phyloP scores from a whole-genome alignment of 805 yeast species.

The Metschnikowia santaceciliae region DNA sequence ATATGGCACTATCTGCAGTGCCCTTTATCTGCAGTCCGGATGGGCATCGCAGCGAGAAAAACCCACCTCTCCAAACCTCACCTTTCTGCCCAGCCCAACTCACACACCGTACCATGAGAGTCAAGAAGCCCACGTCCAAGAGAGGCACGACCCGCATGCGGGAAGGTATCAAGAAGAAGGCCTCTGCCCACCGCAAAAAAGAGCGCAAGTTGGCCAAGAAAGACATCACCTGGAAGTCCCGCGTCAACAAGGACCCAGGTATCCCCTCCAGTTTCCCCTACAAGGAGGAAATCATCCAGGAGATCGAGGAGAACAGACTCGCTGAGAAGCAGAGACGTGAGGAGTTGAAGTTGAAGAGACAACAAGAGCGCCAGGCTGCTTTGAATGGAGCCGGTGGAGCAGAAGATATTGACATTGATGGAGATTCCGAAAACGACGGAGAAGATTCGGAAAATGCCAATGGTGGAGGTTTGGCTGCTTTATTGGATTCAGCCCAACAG shows the following conservation, averaged over 20 bases:
- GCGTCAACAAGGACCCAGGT: constrained; percentile 82
- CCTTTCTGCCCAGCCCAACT: neutral
- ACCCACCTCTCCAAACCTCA: neutral
- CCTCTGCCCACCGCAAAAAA: constrained; percentile 86
- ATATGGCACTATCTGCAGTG: neutral
- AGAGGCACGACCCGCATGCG: constrained; percentile 89
- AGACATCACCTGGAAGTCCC: constrained; percentile 92
- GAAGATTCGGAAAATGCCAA: constrained; percentile 36
- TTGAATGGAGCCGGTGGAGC: constrained; percentile 35
- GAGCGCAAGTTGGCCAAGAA: constrained; percentile 77
- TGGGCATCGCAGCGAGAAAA: constrained; percentile 14
- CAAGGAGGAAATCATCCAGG: constrained; percentile 74
- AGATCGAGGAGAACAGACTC: constrained; percentile 62
- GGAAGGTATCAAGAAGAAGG: constrained; percentile 95
- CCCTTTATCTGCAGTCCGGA: constrained; percentile 2
- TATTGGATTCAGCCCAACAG: constrained; percentile 82
- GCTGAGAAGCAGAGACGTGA: constrained; percentile 53
- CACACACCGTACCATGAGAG: constrained; percentile 33
- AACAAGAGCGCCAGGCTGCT: constrained; percentile 44
- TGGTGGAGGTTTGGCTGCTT: constrained; percentile 67
- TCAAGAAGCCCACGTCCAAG: constrained; percentile 71
- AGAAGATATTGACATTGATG: constrained; percentile 38
- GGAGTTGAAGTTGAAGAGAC: constrained; percentile 45
- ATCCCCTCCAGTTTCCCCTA: constrained; percentile 94
- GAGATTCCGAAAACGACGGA: constrained; percentile 3